Base-by-base conservation (phyloP, 805 yeast species). In the Starmerella asiatica region DNA sequence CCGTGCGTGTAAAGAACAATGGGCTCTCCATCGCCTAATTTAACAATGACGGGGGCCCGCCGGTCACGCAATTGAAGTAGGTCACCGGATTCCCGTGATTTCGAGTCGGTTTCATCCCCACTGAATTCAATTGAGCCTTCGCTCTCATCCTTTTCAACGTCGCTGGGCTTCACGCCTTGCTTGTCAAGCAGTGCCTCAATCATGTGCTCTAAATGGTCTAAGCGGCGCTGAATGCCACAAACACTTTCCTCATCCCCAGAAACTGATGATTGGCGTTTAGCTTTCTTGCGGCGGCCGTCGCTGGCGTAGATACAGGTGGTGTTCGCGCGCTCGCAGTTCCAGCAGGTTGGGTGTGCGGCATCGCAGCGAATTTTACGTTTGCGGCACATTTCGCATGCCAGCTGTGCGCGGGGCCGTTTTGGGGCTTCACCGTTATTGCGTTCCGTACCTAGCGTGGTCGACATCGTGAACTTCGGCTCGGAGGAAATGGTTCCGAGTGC, bases 361-460 rank as follows among this genome's bases (percentile, higher is more conserved):
- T 80, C 86, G 62, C 93, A 81, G 44, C 77, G 70, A 27, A 59
- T 52, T 43, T 81, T 81, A 50, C 79, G 79, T 37, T 78, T 72
- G 29, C 95, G 65, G 54, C 95, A 85, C 29, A 88, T 61, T 53
- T 83, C 93, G 59, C 95, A 84, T 0, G 94, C 94, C 52, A 81
- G 88, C 0, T 91, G 82, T 1, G 82, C 82, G 40, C 95, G 46
- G 26, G 44, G 54, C 6, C 58, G 49, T 37, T 55, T 55, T 16
- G 28, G n/a, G n/a, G n/a, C n/a, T n/a, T n/a, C n/a, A n/a, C n/a
- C n/a, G n/a, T n/a, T n/a, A n/a, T n/a, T n/a, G n/a, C n/a, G n/a
- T n/a, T n/a, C n/a, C n/a, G n/a, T n/a, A n/a, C n/a, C 28, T 29
- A 40, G 19, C 29, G 38, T 33, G 27, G 28, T 33, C 32, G 15